A percentile compares a stretch with the other conserved stretches of the same genome.
Conservation (phyloP, 1,284 basidiomycete genomes). For the Apiotrichum laibachii region DNA sequence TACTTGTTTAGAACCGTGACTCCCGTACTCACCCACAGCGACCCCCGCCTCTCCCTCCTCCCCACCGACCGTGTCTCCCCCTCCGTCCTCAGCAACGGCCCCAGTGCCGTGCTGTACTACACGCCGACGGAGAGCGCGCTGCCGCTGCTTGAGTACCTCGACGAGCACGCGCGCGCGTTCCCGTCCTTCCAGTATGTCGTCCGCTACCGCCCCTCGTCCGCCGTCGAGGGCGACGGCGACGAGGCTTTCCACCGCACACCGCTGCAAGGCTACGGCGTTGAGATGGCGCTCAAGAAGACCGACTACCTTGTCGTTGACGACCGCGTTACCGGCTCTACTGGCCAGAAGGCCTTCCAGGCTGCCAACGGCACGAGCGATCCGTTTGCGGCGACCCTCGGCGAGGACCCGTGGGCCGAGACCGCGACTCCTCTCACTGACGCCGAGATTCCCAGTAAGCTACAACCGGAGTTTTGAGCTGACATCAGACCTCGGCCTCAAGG, state of each 20-base stretch:
- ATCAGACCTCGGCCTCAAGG: slow-evolving; percentile 68
- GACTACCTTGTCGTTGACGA: slow-evolving; percentile 95
- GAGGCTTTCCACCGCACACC: slow-evolving; percentile 40
- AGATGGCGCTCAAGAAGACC: slow-evolving; percentile 91
- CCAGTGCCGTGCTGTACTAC: slow-evolving; percentile 68
- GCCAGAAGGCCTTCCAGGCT: slow-evolving; percentile 9
- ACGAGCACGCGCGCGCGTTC: slow-evolving; percentile 53
- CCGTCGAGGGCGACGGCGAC: background rate
- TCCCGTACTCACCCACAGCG: background rate
- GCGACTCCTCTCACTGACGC: slow-evolving; percentile 61
- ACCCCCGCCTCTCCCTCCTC: slow-evolving; percentile 54
- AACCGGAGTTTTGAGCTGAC: slow-evolving; percentile 6
- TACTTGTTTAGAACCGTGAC: background rate
- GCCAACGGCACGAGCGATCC: background rate
- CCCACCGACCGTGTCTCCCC: slow-evolving; percentile 65
- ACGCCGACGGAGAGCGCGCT: slow-evolving; percentile 59
- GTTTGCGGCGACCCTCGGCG: slow-evolving; percentile 36
- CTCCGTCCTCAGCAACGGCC: slow-evolving; percentile 57
- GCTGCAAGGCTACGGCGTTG: slow-evolving; percentile 85
- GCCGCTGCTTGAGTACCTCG: slow-evolving; percentile 64
- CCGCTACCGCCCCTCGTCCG: slow-evolving; percentile 59
- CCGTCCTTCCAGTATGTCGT: slow-evolving; percentile 69
- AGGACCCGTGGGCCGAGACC: slow-evolving; percentile 54
- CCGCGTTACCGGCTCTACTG: slow-evolving; percentile 47
- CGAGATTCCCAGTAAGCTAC: slow-evolving; percentile 59